These are phyloP conservation scores for Trichosporon coremiiforme DNA, from an alignment of 1,284 basidiomycete genomes.

Conservation along the genomic window DNA sequence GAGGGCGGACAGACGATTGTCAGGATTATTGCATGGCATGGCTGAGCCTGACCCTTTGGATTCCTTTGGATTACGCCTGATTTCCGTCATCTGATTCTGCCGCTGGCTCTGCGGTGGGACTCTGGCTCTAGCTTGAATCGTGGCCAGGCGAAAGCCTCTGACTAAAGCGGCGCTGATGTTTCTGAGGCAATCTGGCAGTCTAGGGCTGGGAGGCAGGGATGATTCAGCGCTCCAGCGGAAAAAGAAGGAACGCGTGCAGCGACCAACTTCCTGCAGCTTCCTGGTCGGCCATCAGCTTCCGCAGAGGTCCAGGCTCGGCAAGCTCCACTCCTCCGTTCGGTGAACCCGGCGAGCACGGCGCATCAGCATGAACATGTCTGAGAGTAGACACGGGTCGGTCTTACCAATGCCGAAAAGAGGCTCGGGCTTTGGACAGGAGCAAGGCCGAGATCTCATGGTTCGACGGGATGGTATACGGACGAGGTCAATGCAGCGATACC, in stretches of 20 bases:
- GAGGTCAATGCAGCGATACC: neutral
- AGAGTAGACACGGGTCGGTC: neutral
- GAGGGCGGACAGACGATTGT: neutral
- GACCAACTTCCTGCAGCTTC: no score
- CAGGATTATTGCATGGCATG: slow-evolving; percentile 12
- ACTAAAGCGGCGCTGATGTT: neutral
- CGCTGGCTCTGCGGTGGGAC: no score
- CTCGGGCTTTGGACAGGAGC: neutral
- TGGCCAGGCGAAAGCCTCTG: neutral
- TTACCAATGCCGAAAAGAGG: neutral
- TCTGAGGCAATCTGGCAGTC: neutral
- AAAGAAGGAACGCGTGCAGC: neutral
- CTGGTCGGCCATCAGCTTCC: neutral
- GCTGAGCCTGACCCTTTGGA: neutral
- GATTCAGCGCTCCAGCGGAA: neutral
- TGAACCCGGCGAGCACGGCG: neutral
- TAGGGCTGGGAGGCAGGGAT: no score
- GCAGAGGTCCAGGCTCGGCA: neutral
- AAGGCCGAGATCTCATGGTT: neutral
- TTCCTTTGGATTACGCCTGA: neutral
- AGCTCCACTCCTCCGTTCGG: neutral
- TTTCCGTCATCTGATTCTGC: neutral
- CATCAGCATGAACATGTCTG: neutral
- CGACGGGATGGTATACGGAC: neutral
- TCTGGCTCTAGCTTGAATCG: no score